Base-by-base conservation (phyloP, 495 filamentous ascomycete genomes). In the Cladorrhinum samala region DNA sequence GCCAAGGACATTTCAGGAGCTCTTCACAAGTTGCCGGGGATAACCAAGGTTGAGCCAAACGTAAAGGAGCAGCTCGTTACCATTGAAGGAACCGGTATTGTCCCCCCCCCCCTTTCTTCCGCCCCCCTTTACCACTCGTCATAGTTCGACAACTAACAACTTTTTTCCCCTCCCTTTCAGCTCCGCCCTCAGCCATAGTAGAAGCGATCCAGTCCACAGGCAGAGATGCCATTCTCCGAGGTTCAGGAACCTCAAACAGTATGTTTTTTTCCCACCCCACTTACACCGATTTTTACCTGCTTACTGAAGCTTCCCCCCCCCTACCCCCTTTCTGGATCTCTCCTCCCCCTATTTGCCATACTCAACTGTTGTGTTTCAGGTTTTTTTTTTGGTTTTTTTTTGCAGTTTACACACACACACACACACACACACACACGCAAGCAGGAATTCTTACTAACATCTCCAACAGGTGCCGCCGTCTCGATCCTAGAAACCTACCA, bases 401-500 rank as follows among this genome's bases (percentile, higher is more conserved):
- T n/a, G n/a, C n/a, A n/a, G n/a, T n/a, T n/a, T n/a, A n/a, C n/a
- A n/a, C n/a, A n/a, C n/a, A n/a, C n/a, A n/a, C n/a, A n/a, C n/a
- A n/a, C n/a, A n/a, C n/a, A n/a, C n/a, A n/a, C n/a, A n/a, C n/a
- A n/a, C n/a, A n/a, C n/a, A n/a, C n/a, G n/a, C n/a, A n/a, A n/a
- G n/a, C n/a, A n/a, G n/a, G n/a, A n/a, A n/a, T n/a, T n/a, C n/a
- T n/a, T n/a, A n/a, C n/a, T n/a, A n/a, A n/a, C n/a, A n/a, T n/a
- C n/a, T n/a, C n/a, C 30, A 37, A 37, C 65, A 93, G 89, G 82
- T 66, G 91, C 92, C 19, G 93, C 93, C 30, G 93, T 98, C 30
- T 94, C 89, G 69, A 97, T 98, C 65, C 84, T 97, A 56, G 92
- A 98, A 73, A 95, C 89, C 23, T 92, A 94, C 70, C 78, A 83